Conservation (phyloP, 257 asterid genomes). For the Rubia yunnanensis region DNA sequence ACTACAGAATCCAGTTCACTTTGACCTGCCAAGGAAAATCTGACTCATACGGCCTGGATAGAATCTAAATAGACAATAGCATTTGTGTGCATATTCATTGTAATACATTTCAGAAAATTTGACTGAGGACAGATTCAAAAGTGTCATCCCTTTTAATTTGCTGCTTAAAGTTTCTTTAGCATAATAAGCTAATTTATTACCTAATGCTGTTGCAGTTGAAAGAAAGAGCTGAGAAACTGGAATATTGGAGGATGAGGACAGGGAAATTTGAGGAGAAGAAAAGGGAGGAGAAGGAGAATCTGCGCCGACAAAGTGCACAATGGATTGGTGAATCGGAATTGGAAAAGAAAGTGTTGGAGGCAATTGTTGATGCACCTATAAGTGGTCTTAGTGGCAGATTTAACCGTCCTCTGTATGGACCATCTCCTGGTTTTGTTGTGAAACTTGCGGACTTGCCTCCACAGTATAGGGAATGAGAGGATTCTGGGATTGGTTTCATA, state of each 20-base stretch:
- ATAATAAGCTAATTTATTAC: background rate
- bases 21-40: background rate
- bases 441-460: background rate
- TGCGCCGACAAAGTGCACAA: constrained; percentile 48
- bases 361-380: constrained; percentile 3
- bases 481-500: background rate
- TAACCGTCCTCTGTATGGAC: background rate
- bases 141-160: background rate
- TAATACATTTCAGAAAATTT: background rate
- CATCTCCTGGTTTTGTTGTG: background rate
- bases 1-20: background rate
- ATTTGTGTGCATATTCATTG: background rate
- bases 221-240: constrained; percentile 73
- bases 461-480: background rate
- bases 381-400: background rate
- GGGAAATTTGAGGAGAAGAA: constrained; percentile 39
- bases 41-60: background rate
- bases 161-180: background rate
- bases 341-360: constrained; percentile 22
- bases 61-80: background rate
- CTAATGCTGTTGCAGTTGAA: constrained; percentile 39
- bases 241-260: constrained; percentile 70
- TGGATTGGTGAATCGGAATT: constrained; percentile 50
- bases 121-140: too few relatives aligned
- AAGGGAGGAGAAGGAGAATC: constrained; percentile 43